Conservation (phyloP, 345 rosid species). For the Populus simonii region DNA sequence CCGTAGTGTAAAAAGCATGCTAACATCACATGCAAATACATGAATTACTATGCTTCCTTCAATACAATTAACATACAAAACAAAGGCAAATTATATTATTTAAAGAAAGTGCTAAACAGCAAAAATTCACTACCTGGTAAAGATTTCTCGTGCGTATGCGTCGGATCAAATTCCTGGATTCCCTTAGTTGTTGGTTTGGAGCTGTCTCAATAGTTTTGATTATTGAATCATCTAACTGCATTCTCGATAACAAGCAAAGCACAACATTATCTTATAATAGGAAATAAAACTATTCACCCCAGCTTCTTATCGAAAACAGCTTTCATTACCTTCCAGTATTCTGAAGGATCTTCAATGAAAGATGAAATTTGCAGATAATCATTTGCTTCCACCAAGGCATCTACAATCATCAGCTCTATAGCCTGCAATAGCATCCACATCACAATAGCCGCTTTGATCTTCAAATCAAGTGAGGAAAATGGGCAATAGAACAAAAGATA, state of each 20-base stretch:
- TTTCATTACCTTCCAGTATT: constrained; percentile 81
- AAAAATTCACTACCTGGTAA: constrained; percentile 57
- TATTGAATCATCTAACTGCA: constrained; percentile 87
- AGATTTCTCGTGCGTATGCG: constrained; percentile 84
- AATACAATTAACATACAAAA: background rate
- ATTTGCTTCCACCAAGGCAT: constrained; percentile 81
- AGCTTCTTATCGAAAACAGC: constrained; percentile 7
- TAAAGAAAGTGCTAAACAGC: background rate
- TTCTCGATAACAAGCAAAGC: constrained; percentile 10
- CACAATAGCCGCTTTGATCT: constrained; percentile 4
- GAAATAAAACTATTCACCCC: background rate
- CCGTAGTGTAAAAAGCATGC: background rate
- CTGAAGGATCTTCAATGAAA: constrained; percentile 62
- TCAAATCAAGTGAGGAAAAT: background rate
- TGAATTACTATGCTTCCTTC: background rate
- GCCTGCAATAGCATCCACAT: constrained; percentile 50
- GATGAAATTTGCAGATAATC: constrained; percentile 58
- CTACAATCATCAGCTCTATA: constrained; percentile 83
- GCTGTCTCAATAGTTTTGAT: constrained; percentile 80
- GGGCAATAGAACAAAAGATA: background rate
- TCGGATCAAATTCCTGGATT: constrained; percentile 69
- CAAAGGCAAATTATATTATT: background rate
- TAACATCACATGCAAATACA: background rate
- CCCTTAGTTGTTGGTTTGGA: constrained; percentile 63
- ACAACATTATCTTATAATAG: constrained; percentile 5